Conservation (phyloP, 1,284 basidiomycete genomes). For the Phenoliferia sp. region DNA sequence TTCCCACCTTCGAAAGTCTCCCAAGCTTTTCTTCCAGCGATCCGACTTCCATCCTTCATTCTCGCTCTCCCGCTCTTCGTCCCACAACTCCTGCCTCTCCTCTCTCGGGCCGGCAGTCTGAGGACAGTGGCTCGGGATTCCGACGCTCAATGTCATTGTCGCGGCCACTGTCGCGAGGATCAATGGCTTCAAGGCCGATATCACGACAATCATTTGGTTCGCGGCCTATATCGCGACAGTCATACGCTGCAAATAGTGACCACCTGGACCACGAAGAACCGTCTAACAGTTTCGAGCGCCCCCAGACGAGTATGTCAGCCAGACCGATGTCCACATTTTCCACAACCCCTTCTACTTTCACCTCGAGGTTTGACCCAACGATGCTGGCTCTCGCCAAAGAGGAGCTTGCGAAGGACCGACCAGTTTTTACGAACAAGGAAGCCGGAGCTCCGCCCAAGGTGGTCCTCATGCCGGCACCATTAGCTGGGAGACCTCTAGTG, state of each 20-base stretch:
- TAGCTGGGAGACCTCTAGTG: constrained; percentile 8
- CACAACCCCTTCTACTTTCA: constrained; percentile 17
- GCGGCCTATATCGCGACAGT: no score
- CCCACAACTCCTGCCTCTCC: background rate
- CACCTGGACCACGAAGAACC: no score
- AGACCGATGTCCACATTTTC: constrained; percentile 1
- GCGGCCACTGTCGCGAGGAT: no score
- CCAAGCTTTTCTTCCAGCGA: constrained; percentile 6
- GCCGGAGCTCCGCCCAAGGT: constrained; percentile 23
- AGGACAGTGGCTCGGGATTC: background rate
- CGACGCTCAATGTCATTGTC: no score
- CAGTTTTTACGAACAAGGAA: constrained; percentile 18
- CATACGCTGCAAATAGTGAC: no score
- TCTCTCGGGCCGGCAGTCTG: background rate
- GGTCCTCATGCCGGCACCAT: constrained; percentile 29
- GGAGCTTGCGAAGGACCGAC: constrained; percentile 20
- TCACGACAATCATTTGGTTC: no score
- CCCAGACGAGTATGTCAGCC: background rate
- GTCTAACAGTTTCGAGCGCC: background rate
- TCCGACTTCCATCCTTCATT: constrained; percentile 6
- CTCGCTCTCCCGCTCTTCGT: background rate
- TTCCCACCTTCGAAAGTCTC: constrained; percentile 8
- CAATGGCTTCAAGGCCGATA: no score
- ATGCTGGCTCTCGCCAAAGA: constrained; percentile 16
- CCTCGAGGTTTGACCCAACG: constrained; percentile 26